These are phyloP conservation scores for Loxodes magnus DNA, from an alignment of 73 alveolate species.

Conservation along the genomic window DNA sequence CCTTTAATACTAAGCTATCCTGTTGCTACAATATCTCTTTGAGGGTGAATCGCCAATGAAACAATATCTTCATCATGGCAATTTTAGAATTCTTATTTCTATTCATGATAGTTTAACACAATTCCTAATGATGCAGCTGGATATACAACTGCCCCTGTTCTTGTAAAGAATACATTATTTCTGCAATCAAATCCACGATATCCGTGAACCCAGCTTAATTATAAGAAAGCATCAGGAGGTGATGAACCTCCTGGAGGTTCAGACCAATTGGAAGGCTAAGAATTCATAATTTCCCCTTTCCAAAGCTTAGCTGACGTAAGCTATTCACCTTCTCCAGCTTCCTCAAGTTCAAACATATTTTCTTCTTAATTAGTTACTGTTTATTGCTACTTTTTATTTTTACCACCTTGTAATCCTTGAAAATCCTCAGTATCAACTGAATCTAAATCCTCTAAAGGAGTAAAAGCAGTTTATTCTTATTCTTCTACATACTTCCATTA, in stretches of 20 bases:
- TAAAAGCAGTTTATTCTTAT: slow-evolving; percentile 12
- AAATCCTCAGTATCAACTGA: not conserved
- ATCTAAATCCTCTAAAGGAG: not conserved
- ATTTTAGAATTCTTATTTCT: slow-evolving; percentile 76
- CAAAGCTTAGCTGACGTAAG: slow-evolving; percentile 62
- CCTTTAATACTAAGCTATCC: no score
- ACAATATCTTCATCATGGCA: slow-evolving; percentile 94
- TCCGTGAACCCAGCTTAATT: slow-evolving; percentile 83
- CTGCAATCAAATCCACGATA: slow-evolving; percentile 91
- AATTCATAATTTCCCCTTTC: slow-evolving; percentile 71
- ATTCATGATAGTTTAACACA: slow-evolving; percentile 59
- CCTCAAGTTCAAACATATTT: slow-evolving; percentile 58
- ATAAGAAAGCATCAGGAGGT: slow-evolving; percentile 79
- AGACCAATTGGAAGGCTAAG: slow-evolving; percentile 75
- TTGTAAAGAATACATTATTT: slow-evolving; percentile 77
- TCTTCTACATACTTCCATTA: slow-evolving; percentile 84
- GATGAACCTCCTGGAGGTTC: slow-evolving; percentile 53
- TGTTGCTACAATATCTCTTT: slow-evolving; percentile 84
- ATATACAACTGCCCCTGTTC: slow-evolving; percentile 66
- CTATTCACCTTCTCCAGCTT: slow-evolving; percentile 68
- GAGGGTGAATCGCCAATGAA: slow-evolving; percentile 89
- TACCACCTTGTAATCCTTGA: slow-evolving; percentile 1
- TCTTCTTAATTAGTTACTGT: slow-evolving; percentile 37
- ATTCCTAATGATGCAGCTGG: slow-evolving; percentile 94
- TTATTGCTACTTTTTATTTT: slow-evolving; percentile 14